phyloP scores from a whole-genome alignment of 331 rosid genomes.

The Quercus lobata region DNA sequence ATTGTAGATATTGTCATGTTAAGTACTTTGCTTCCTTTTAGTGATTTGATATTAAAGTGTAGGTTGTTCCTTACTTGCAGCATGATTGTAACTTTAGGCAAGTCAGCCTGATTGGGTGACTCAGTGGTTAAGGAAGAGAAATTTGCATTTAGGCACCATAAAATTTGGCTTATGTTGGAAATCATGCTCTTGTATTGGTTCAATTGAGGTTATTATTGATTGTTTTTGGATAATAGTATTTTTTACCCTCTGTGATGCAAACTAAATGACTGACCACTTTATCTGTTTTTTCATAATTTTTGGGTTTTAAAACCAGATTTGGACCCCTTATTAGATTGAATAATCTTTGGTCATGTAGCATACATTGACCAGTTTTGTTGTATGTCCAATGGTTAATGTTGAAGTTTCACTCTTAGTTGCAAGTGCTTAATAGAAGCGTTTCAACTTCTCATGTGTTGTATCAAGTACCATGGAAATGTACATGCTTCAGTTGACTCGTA shows the following conservation, averaged over 20 bases:
- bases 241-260: not conserved
- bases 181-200: not conserved
- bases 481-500: not conserved
- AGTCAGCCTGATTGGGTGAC: not conserved
- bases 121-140: not conserved
- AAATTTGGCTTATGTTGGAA: not conserved
- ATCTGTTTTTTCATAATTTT: not conserved
- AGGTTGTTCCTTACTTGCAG: not conserved
- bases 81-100: not conserved
- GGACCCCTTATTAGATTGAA: not conserved
- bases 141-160: not conserved
- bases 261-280: not conserved
- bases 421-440: not conserved
- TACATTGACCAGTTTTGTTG: not conserved
- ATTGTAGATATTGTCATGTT: not conserved
- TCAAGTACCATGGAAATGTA: not conserved
- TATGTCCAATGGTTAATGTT: not conserved
- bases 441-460: not conserved
- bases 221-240: not conserved
- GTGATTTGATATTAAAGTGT: not conserved
- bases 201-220: not conserved
- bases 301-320: not conserved
- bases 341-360: not conserved
- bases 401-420: not conserved
- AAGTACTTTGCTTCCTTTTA: not conserved